Base-by-base conservation (phyloP, 805 yeast species). In the Nakazawaea wickerhamii region DNA sequence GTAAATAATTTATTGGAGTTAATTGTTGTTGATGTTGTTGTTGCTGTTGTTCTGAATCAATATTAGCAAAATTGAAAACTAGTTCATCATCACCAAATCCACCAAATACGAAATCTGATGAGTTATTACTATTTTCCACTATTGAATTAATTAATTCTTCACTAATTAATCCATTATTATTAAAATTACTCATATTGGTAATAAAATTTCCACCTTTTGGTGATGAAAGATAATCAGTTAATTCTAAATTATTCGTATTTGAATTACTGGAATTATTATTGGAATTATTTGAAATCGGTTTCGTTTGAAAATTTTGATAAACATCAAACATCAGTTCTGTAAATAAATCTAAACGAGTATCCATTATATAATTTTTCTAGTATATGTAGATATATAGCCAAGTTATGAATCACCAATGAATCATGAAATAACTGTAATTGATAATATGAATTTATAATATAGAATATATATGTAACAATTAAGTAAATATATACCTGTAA, bases 251-350 rank as follows among this genome's bases (percentile, higher is more conserved):
- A 17, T 19, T 31, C 9, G 7, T 31, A 10, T 19, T 31, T 3
- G 15, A 19, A 35, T 25, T 25, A 35, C 15, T 35, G 25, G 22
- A 23, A 23, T 17, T 20, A 13, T 33, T 22, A 10, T 31, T 15
- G 20, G 10, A 25, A 11, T 11, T 25, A 11, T 25, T 11, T 25
- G 10, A n/a, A 25, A 25, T n/a, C 4, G 14, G 11, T 20, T 36
- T 36, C 25, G 19, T 18, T 28, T 36, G 40, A 27, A 26, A 27
- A 10, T 22, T 10, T 38, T 40, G 43, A n/a, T 40, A 40, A 5
- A 40, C 43, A 32, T 40, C 43, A 25, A 40, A 25, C 43, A 40
- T 33, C 38, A 26, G 37, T 11, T 40, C 38, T 6, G 26, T 20
- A 13, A 40, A 40, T 7, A 32, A 9, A 20, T 40, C 38, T 14